Percentiles rank a stretch among this genome's conserved stretches.
Evolutionary conservation across 176 grass and related monocot species (phyloP).

Genomic region (Calamus simplicifolius): DNA sequence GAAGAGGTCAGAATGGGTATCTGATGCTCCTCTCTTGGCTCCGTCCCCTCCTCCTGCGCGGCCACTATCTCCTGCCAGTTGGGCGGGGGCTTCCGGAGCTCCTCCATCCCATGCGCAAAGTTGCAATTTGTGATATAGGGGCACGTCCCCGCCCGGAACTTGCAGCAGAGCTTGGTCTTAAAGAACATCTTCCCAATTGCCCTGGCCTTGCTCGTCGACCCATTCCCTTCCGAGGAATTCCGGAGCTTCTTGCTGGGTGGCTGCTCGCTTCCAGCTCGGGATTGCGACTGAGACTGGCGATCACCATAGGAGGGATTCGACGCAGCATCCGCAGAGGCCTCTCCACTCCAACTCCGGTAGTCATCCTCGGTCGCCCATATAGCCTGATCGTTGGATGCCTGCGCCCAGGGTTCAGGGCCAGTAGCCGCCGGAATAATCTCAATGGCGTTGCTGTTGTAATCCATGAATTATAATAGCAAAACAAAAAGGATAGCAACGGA

Average conservation of each 20-base stretch:
- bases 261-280: constrained; percentile 74
- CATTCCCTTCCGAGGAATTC: constrained; percentile 15
- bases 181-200: constrained; percentile 99
- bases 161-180: constrained; percentile 98
- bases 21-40: constrained; percentile 51
- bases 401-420: constrained; percentile 46
- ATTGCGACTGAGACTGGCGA: constrained; percentile 32
- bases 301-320: constrained; percentile 33
- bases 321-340: constrained; percentile 18
- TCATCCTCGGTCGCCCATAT: constrained; percentile 96
- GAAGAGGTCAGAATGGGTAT: constrained; percentile 72
- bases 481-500: no score
- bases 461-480: constrained; percentile 20
- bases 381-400: constrained; percentile 28
- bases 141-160: constrained; percentile 82
- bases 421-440: constrained; percentile 65
- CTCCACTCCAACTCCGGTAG: constrained; percentile 61
- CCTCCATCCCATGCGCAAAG: constrained; percentile 97
- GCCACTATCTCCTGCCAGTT: constrained; percentile 98
- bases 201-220: constrained; percentile 52
- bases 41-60: constrained; percentile 51
- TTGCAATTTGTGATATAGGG: constrained; percentile 97
- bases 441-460: constrained; percentile 64
- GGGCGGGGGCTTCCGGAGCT: constrained; percentile 90
- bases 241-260: constrained; percentile 64